phyloP scores from a whole-genome alignment of 352 stramenopile species.

The Globisporangium ultimum region DNA sequence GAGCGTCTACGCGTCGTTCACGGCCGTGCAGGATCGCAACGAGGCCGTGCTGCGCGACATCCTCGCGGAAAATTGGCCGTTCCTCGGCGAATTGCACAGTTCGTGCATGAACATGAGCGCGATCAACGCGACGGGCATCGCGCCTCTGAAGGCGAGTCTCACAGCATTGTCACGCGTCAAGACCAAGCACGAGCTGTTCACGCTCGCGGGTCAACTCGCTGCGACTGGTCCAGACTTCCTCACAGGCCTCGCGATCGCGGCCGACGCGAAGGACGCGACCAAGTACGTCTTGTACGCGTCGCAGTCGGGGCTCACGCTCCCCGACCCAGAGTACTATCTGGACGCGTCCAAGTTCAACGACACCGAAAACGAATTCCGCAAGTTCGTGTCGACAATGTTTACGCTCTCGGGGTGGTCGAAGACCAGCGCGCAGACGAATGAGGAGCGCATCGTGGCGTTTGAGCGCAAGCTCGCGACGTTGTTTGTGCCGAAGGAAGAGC shows the following conservation, averaged over 20 bases:
- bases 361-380: slow-evolving; percentile 66
- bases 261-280: slow-evolving; percentile 84
- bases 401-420: slow-evolving; percentile 46
- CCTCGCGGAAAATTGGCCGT: slow-evolving; percentile 40
- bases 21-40: slow-evolving; percentile 23
- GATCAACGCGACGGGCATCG: slow-evolving; percentile 34
- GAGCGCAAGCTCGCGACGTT: slow-evolving; percentile 78
- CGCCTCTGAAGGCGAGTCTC: slow-evolving; percentile 32
- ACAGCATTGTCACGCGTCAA: slow-evolving; percentile 27
- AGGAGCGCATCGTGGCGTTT: slow-evolving; percentile 76
- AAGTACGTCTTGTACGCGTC: slow-evolving; percentile 79
- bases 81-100: slow-evolving; percentile 50
- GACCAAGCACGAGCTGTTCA: slow-evolving; percentile 44
- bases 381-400: slow-evolving; percentile 77
- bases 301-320: slow-evolving; percentile 85
- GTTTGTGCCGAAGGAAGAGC: slow-evolving; percentile 88
- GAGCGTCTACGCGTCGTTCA: slow-evolving; percentile 23
- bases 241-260: slow-evolving; percentile 63
- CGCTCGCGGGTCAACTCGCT: slow-evolving; percentile 48
- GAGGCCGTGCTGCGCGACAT: slow-evolving; percentile 25
- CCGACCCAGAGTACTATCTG: slow-evolving; percentile 91
- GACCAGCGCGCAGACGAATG: slow-evolving; percentile 22
- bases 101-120: slow-evolving; percentile 67
- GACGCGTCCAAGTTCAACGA: slow-evolving; percentile 79
- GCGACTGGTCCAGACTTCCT: slow-evolving; percentile 69